Conservation (phyloP, 192 early-diverging fungal genomes). For the Entomortierella parvispora region DNA sequence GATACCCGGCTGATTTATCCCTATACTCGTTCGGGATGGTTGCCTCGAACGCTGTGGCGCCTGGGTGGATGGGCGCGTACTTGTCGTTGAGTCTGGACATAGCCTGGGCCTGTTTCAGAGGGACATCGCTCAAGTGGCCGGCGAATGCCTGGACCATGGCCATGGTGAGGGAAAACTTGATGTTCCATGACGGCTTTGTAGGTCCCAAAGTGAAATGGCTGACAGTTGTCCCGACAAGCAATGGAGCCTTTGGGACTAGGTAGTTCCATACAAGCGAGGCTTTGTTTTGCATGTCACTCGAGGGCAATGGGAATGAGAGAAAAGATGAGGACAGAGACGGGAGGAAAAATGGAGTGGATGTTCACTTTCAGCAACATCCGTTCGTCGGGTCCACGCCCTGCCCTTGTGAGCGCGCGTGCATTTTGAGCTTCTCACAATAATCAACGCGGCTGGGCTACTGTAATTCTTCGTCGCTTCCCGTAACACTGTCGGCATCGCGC, state of each 20-base stretch:
- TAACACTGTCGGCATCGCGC: no score
- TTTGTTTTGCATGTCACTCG: constrained; percentile 14
- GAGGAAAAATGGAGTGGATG: background rate
- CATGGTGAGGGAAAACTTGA: constrained; percentile 51
- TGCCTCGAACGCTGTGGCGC: constrained; percentile 17
- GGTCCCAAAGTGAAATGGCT: constrained; percentile 49
- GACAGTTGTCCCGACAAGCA: constrained; percentile 36
- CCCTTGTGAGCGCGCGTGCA: no score
- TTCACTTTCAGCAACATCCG: background rate
- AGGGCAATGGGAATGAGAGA: background rate
- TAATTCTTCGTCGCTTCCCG: no score
- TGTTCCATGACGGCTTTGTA: constrained; percentile 55
- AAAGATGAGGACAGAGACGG: background rate
- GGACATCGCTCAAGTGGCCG: constrained; percentile 40
- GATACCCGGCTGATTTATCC: constrained; percentile 34
- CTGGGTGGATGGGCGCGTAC: constrained; percentile 35
- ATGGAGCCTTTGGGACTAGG: constrained; percentile 26
- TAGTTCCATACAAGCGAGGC: constrained; percentile 33
- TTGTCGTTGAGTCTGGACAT: constrained; percentile 39
- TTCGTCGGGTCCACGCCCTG: no score
- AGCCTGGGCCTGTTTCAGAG: constrained; percentile 33
- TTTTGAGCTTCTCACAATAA: no score
- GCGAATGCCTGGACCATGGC: constrained; percentile 31
- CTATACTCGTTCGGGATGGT: constrained; percentile 50
- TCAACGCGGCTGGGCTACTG: no score